A percentile compares a stretch with the other conserved stretches of the same genome.
Evolutionary conservation across 164 flowering plant genomes (phyloP).

Genomic region (Umbilicus rupestris): DNA sequence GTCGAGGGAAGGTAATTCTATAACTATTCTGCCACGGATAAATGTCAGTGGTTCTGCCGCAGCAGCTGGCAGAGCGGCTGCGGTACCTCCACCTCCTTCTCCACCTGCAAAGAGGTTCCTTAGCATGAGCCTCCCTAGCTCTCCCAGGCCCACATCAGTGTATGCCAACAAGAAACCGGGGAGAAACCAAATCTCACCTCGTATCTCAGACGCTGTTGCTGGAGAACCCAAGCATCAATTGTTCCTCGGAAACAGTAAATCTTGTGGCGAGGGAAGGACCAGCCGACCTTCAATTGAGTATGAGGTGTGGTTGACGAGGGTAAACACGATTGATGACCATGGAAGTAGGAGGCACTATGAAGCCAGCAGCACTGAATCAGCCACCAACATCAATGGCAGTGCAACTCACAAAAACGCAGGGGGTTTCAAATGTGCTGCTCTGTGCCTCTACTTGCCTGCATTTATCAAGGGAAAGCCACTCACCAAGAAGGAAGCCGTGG

Average conservation of each 20-base stretch:
- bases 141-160: not conserved
- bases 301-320: conserved; percentile 17
- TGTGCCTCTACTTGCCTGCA: conserved; percentile 12
- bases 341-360: conserved; percentile 1
- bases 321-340: not conserved
- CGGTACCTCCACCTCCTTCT: conserved; percentile 2
- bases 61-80: not conserved
- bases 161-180: not conserved
- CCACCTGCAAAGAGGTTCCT: conserved; percentile 9
- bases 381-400: not conserved
- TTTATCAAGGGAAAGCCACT: conserved; percentile 12
- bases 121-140: conserved; percentile 10
- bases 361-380: not conserved
- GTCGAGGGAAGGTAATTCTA: not conserved
- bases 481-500: not conserved
- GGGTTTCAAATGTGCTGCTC: conserved; percentile 6
- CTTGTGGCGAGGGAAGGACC: conserved; percentile 48
- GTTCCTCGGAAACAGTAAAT: conserved; percentile 42
- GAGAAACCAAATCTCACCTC: conserved; percentile 4
- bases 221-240: not conserved
- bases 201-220: not conserved
- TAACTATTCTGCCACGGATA: not conserved
- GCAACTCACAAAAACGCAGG: not conserved
- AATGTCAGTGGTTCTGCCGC: not conserved
- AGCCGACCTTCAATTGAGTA: conserved; percentile 32